phyloP scores from a whole-genome alignment of 768 basidiomycete genomes.

The Lentinula edodes region DNA sequence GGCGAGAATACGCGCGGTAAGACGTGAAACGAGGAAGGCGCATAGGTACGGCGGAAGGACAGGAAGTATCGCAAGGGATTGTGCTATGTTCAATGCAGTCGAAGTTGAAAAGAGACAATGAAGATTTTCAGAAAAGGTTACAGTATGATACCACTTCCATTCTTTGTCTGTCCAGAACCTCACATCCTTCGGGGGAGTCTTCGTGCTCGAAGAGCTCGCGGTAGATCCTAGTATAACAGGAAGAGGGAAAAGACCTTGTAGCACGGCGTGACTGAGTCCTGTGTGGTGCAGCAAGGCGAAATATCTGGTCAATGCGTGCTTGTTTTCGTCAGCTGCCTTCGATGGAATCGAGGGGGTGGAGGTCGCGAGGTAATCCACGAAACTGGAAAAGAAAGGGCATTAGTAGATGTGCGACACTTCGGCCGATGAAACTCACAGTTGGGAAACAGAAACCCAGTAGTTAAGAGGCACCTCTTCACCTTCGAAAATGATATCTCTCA shows the following conservation, averaged over 20 bases:
- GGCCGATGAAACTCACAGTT: slow-evolving; percentile 39
- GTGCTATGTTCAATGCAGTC: slow-evolving; percentile 20
- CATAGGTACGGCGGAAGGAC: slow-evolving; percentile 50
- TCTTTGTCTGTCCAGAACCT: not conserved
- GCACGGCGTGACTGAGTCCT: slow-evolving; percentile 42
- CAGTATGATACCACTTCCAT: slow-evolving; percentile 11
- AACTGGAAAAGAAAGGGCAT: slow-evolving; percentile 11
- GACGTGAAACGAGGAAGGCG: slow-evolving; percentile 44
- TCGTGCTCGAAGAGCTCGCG: not conserved
- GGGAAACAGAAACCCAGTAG: slow-evolving; percentile 49
- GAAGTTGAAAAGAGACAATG: slow-evolving; percentile 19
- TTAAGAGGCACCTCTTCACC: slow-evolving; percentile 41
- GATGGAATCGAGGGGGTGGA: slow-evolving; percentile 13
- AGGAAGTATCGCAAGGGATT: slow-evolving; percentile 32
- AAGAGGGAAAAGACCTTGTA: slow-evolving; percentile 37
- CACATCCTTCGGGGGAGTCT: not conserved
- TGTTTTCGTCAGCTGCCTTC: slow-evolving; percentile 23
- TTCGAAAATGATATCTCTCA: slow-evolving; percentile 52
- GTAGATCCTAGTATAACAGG: slow-evolving; percentile 13
- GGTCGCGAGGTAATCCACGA: slow-evolving; percentile 29
- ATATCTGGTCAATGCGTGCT: slow-evolving; percentile 48
- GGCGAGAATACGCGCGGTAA: slow-evolving; percentile 39
- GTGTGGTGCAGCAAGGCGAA: slow-evolving; percentile 47
- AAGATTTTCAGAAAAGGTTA: slow-evolving; percentile 4
- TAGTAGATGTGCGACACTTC: not conserved